Evolutionary conservation across 208 protist species (phyloP).

Genomic region (Leishmania amazonensis): DNA sequence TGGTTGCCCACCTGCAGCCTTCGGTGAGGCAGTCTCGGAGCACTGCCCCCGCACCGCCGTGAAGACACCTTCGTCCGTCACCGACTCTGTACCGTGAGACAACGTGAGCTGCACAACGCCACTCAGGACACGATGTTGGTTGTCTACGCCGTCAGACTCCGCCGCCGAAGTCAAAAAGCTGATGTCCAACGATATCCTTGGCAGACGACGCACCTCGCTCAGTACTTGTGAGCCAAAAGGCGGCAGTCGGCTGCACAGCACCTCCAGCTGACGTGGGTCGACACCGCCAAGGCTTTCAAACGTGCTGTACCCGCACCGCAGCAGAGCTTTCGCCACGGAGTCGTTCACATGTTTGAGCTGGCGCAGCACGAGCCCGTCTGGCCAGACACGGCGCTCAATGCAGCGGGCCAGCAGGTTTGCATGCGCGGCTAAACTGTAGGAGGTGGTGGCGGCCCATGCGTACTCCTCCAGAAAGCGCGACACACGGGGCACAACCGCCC

Average conservation of each 20-base stretch:
- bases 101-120: slow-evolving; percentile 9
- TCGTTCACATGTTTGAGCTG: slow-evolving; percentile 79
- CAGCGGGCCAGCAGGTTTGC: slow-evolving; percentile 58
- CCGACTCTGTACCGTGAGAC: background rate
- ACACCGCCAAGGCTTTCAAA: slow-evolving; percentile 41
- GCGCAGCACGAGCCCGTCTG: slow-evolving; percentile 59
- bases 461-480: slow-evolving; percentile 73
- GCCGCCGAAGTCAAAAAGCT: background rate
- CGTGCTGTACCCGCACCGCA: slow-evolving; percentile 42
- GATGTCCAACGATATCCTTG: slow-evolving; percentile 16
- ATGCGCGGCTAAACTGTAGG: slow-evolving; percentile 49
- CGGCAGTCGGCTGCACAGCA: slow-evolving; percentile 60
- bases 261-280: slow-evolving; percentile 66
- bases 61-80: background rate
- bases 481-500: slow-evolving; percentile 68
- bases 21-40: background rate
- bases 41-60: background rate
- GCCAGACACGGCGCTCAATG: slow-evolving; percentile 83
- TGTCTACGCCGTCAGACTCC: background rate
- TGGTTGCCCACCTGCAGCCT: background rate
- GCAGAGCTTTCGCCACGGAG: slow-evolving; percentile 46
- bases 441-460: slow-evolving; percentile 32
- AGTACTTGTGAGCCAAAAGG: slow-evolving; percentile 76
- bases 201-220: slow-evolving; percentile 31
- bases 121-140: background rate